Percentiles rank a stretch among this genome's conserved stretches.
Evolutionary conservation across 176 grass and related monocot species (phyloP).

Genomic region (Ananas comosus): DNA sequence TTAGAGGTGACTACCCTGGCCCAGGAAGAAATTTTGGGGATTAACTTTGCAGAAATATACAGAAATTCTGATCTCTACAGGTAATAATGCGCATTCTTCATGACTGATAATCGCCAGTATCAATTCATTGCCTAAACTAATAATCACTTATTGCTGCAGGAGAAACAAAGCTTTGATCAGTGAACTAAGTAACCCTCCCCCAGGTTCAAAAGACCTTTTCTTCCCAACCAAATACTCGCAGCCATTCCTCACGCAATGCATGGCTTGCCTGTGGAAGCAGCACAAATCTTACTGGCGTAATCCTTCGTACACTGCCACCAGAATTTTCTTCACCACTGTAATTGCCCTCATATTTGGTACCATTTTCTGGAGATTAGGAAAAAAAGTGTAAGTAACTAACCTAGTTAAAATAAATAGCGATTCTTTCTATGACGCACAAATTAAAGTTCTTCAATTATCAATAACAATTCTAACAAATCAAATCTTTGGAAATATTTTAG

Average conservation of each 20-base stretch:
- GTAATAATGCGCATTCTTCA: constrained; percentile 14
- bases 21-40: constrained; percentile 67
- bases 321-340: constrained; percentile 86
- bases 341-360: constrained; percentile 82
- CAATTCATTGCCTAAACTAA: neutral
- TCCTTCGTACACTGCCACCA: constrained; percentile 83
- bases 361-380: constrained; percentile 70
- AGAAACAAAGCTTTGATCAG: constrained; percentile 76
- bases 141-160: constrained; percentile 30
- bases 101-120: no score
- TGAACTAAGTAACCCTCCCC: constrained; percentile 52
- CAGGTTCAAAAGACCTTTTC: constrained; percentile 62
- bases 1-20: constrained; percentile 60
- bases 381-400: constrained; percentile 65
- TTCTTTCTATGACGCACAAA: neutral
- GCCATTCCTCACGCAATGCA: constrained; percentile 63
- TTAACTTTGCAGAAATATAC: constrained; percentile 68
- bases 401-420: neutral
- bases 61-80: constrained; percentile 56
- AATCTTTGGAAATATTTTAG: constrained; percentile 28
- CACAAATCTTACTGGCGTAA: constrained; percentile 90
- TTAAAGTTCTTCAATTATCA: neutral
- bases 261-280: constrained; percentile 87
- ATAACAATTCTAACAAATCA: neutral
- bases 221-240: constrained; percentile 66